These are phyloP conservation scores for Neonectria faginata DNA, from an alignment of 2,329 filamentous ascomycete genomes.

Conservation along the genomic window DNA sequence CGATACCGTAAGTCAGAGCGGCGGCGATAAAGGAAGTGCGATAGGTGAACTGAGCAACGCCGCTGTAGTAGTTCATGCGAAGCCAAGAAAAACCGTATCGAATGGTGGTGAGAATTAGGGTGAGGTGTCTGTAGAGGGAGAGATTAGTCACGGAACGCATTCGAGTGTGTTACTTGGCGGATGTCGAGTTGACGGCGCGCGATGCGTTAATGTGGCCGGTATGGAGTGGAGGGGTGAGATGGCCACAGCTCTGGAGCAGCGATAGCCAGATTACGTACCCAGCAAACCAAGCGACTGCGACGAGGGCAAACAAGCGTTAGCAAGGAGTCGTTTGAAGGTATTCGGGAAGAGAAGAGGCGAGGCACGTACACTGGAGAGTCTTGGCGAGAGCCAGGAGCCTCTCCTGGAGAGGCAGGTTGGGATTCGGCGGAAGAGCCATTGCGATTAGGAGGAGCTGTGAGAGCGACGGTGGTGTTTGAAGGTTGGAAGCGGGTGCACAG, in stretches of 20 bases:
- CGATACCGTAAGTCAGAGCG: constrained; percentile 93
- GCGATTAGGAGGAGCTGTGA: constrained; percentile 20
- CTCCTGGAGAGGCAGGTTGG: constrained; percentile 77
- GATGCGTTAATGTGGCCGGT: constrained; percentile 31
- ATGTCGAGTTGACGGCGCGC: constrained; percentile 16
- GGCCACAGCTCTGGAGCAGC: constrained; percentile 5
- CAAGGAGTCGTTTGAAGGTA: constrained; percentile 24
- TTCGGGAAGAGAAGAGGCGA: constrained; percentile 19
- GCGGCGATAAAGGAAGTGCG: constrained; percentile 91
- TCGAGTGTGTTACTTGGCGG: neutral
- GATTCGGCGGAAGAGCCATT: constrained; percentile 80
- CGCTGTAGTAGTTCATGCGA: constrained; percentile 85
- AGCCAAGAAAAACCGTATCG: constrained; percentile 89
- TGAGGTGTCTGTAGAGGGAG: constrained; percentile 75
- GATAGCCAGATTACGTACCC: constrained; percentile 69
- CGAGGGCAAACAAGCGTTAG: constrained; percentile 39
- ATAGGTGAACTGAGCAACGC: constrained; percentile 85
- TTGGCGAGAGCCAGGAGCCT: constrained; percentile 82
- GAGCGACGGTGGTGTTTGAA: constrained; percentile 12
- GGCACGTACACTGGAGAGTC: constrained; percentile 87
- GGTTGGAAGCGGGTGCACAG: constrained; percentile 16
- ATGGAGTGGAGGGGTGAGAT: neutral
- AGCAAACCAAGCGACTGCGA: constrained; percentile 79
- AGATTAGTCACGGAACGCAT: constrained; percentile 31
- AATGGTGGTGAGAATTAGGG: constrained; percentile 82